These are phyloP conservation scores for Ramalina intermedia DNA, from an alignment of 495 filamentous ascomycete genomes.

Conservation along the genomic window DNA sequence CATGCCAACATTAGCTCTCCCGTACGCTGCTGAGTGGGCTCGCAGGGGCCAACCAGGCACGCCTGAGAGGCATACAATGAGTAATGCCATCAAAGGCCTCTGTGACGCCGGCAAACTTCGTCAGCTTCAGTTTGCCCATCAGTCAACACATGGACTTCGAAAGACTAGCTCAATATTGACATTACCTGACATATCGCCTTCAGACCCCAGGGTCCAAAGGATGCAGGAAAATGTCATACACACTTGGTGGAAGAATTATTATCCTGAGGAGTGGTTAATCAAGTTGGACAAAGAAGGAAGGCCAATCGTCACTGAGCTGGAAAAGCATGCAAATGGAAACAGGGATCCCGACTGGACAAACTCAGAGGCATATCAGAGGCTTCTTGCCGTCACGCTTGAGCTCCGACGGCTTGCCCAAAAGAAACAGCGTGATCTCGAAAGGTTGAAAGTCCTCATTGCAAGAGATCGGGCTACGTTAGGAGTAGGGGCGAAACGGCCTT, in stretches of 20 bases:
- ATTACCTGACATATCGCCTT: constrained; percentile 30
- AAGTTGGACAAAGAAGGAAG: too few relatives aligned
- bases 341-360: too few relatives aligned
- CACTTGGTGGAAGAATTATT: neutral
- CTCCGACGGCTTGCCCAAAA: too few relatives aligned
- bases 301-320: too few relatives aligned
- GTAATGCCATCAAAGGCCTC: constrained; percentile 44
- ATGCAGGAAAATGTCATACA: constrained; percentile 24
- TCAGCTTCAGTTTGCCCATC: constrained; percentile 49
- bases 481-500: too few relatives aligned
- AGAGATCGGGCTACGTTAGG: too few relatives aligned
- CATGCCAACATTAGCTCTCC: constrained; percentile 55
- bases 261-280: constrained; percentile 12
- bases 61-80: constrained; percentile 38
- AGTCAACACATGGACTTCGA: constrained; percentile 34
- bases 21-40: constrained; percentile 48
- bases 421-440: too few relatives aligned
- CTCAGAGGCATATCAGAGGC: too few relatives aligned
- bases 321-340: too few relatives aligned
- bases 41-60: constrained; percentile 30
- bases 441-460: too few relatives aligned
- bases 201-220: constrained; percentile 34
- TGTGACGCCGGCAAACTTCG: constrained; percentile 43
- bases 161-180: constrained; percentile 42
- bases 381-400: too few relatives aligned